Evolutionary conservation across 805 yeast genomes (phyloP), one percentile per base, ranked within the genome.

Genomic region (Candida pseudofarinosa): DNA sequence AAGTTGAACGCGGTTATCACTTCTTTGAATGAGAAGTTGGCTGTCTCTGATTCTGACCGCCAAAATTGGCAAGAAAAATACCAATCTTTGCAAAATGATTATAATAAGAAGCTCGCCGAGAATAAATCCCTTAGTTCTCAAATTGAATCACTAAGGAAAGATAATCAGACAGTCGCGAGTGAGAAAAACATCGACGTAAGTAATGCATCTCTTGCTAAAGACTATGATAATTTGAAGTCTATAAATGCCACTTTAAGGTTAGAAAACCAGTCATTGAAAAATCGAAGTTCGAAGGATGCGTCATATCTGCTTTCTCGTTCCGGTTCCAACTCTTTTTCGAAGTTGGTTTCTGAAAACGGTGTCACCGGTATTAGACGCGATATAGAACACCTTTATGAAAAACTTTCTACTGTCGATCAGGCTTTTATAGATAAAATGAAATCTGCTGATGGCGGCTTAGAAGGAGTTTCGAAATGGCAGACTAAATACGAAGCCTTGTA

Each of bases 401-500:
- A 57, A 41, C 52, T 68, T 40, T 52, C 56, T n/a, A 44, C 44
- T 14, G 50, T 63, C 30, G 63, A 60, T 37, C n/a, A 18, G 5
- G 20, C 45, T 5, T 48, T 47, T 5, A 49, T 51, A 4, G 33
- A 26, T 28, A 46, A 46, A 28, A 48, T 53, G 32, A 49, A 39
- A 3, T 17, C 26, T 14, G 19, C 17, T 8, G 23, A 23, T 4
- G 33, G 30, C n/a, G 38, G 32, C 4, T 40, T 6, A 46, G 53
- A 51, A 33, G 70, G 68, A 37, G 58, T 73, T 7, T 56, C 66
- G 3, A 69, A 65, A 42, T 75, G 85, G 79, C 81, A 76, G 58
- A 54, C 59, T 38, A 77, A 67, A 47, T 76, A 65, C 50, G 79
- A 78, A 55, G 73, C 74, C 12, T 61, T 73, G n/a, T 70, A 77